phyloP scores from a whole-genome alignment of 2,329 filamentous ascomycete genomes.

The Parastagonospora avenae region DNA sequence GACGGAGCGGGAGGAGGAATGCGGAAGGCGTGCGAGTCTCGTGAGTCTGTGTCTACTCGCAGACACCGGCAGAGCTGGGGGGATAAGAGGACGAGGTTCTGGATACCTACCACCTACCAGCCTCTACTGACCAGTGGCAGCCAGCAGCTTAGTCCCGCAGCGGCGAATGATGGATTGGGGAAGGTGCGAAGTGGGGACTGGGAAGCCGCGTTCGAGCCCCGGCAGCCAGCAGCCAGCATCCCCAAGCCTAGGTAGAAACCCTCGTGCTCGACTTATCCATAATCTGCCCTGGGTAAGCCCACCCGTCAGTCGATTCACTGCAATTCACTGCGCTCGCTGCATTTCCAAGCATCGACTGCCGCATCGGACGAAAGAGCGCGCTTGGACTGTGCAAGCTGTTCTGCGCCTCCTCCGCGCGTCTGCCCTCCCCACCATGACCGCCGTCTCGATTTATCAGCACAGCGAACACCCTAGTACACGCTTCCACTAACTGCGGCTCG shows the following conservation, averaged over 20 bases:
- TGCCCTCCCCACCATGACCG: conserved; percentile 20
- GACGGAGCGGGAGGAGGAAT: conserved; percentile 3
- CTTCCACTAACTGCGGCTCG: conserved; percentile 9
- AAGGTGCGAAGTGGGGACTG: conserved; percentile 17
- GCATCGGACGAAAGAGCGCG: not conserved
- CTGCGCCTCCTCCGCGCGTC: conserved; percentile 4
- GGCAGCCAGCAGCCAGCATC: not conserved
- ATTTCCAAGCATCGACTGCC: conserved; percentile 10
- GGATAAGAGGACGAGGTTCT: conserved; percentile 5
- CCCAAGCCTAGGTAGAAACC: too few species aligned
- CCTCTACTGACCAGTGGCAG: conserved; percentile 12
- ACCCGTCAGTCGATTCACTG: not conserved
- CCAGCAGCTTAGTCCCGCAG: conserved; percentile 24
- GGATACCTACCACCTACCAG: not conserved
- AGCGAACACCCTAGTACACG: conserved; percentile 16
- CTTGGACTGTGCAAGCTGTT: not conserved
- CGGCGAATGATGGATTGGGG: conserved; percentile 29
- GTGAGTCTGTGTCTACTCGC: not conserved
- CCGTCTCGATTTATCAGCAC: conserved; percentile 38
- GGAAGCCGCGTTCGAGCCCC: conserved; percentile 8
- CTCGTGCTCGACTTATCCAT: too few species aligned
- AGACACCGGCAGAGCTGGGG: conserved; percentile 4
- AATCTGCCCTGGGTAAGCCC: too few species aligned
- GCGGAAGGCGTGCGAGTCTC: not conserved
- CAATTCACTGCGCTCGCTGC: not conserved